Conservation (phyloP, 192 early-diverging fungal genomes). For the Spinellus fusiger region DNA sequence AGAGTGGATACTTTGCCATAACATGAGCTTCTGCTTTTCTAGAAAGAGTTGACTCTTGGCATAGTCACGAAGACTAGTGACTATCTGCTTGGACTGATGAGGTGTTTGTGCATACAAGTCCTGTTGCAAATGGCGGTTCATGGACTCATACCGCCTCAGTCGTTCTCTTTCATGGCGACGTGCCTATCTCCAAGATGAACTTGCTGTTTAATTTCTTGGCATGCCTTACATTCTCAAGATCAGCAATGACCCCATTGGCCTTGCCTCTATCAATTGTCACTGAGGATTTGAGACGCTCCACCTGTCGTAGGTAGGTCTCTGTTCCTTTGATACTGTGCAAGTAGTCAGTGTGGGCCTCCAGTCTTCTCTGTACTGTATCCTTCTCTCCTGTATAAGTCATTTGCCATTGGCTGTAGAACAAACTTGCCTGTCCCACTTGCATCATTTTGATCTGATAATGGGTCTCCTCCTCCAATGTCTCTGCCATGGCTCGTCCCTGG, state of each 20-base stretch:
- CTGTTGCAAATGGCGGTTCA: conserved; percentile 7
- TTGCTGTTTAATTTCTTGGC: neutral
- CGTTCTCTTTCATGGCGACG: conserved; percentile 12
- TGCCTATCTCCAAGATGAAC: conserved; percentile 12
- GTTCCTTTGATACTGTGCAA: conserved; percentile 14
- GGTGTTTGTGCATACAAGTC: conserved; percentile 8
- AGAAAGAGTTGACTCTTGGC: conserved; percentile 17
- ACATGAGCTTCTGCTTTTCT: conserved; percentile 13
- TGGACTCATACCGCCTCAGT: conserved; percentile 15
- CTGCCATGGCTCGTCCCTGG: neutral
- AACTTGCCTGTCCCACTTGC: conserved; percentile 16
- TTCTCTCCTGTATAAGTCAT: neutral
- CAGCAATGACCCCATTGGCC: conserved; percentile 21
- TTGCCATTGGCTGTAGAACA: neutral
- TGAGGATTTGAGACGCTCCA: conserved; percentile 30
- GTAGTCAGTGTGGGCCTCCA: conserved; percentile 19
- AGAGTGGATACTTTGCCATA: conserved; percentile 12
- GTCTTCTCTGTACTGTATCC: conserved; percentile 14
- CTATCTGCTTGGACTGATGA: conserved; percentile 2
- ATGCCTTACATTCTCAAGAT: conserved; percentile 18
- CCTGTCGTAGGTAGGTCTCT: conserved; percentile 13
- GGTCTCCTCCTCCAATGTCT: conserved; percentile 14
- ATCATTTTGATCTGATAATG: conserved; percentile 21
- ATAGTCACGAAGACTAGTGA: conserved; percentile 14
- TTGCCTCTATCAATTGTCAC: conserved; percentile 15